These are phyloP conservation scores for Phycomyces nitens DNA, from an alignment of 192 early-diverging fungal genomes.

Conservation along the genomic window DNA sequence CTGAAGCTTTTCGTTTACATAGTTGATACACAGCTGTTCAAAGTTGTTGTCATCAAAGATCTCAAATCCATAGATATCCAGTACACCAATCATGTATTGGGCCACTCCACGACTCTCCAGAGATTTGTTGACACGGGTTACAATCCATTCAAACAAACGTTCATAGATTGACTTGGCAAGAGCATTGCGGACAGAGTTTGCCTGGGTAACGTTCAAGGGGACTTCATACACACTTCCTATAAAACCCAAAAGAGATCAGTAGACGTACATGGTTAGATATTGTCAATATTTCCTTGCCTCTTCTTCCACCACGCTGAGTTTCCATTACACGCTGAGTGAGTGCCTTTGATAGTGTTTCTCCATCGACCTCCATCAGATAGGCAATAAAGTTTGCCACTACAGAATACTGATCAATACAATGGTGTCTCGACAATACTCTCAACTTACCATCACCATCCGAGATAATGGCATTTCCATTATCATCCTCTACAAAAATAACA, in stretches of 20 bases:
- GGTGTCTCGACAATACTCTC: neutral
- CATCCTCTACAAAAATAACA: slow-evolving; percentile 81
- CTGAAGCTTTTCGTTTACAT: slow-evolving; percentile 95
- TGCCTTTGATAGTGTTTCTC: slow-evolving; percentile 58
- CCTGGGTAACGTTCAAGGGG: slow-evolving; percentile 88
- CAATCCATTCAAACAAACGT: slow-evolving; percentile 98
- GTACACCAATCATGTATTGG: slow-evolving; percentile 80
- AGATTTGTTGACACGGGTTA: slow-evolving; percentile 86
- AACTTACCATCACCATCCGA: slow-evolving; percentile 53
- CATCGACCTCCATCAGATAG: slow-evolving; percentile 64
- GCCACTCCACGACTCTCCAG: slow-evolving; percentile 61
- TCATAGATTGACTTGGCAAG: slow-evolving; percentile 92
- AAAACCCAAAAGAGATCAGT: neutral
- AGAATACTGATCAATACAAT: neutral
- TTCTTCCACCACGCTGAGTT: slow-evolving; percentile 70
- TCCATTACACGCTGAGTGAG: slow-evolving; percentile 70
- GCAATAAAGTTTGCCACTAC: slow-evolving; percentile 69
- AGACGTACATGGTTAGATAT: neutral
- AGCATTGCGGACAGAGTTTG: slow-evolving; percentile 85
- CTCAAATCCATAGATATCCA: slow-evolving; percentile 99
- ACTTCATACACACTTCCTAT: slow-evolving; percentile 70
- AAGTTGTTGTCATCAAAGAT: slow-evolving; percentile 94
- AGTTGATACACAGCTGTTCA: slow-evolving; percentile 99
- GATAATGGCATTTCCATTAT: slow-evolving; percentile 66
- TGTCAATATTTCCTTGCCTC: too few species aligned